Conservation (phyloP, 768 basidiomycete species). For the Suillus variegatus region DNA sequence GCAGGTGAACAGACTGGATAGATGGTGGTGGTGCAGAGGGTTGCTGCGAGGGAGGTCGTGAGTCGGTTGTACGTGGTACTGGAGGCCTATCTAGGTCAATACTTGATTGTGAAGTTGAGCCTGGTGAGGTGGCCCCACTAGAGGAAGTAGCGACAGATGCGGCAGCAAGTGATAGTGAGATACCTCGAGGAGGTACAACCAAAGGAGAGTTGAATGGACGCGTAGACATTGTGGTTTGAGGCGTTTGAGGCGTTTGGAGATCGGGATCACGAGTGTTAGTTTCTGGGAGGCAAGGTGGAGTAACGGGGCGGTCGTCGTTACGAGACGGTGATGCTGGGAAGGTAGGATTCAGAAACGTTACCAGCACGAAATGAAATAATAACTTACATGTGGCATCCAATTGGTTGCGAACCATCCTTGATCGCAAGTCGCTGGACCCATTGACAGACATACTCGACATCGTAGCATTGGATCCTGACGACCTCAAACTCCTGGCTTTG, state of each 20-base stretch:
- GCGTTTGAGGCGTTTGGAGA: slow-evolving; percentile 8
- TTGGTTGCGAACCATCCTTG: slow-evolving; percentile 21
- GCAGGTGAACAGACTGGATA: slow-evolving; percentile 2
- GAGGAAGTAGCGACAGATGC: slow-evolving; percentile 9
- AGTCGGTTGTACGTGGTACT: not conserved
- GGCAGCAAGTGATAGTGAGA: slow-evolving; percentile 19
- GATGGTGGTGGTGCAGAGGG: slow-evolving; percentile 10
- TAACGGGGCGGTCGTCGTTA: slow-evolving; percentile 23
- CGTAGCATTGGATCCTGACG: slow-evolving; percentile 26
- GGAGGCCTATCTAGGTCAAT: not conserved
- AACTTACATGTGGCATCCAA: slow-evolving; percentile 37
- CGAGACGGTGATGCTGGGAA: slow-evolving; percentile 12
- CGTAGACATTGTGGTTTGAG: slow-evolving; percentile 6
- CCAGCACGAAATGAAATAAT: not conserved
- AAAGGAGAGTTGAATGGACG: slow-evolving; percentile 12
- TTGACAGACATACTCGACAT: slow-evolving; percentile 21
- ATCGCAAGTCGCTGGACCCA: slow-evolving; percentile 27
- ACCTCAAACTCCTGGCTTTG: slow-evolving; percentile 14
- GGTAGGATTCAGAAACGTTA: not conserved
- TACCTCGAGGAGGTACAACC: slow-evolving; percentile 23
- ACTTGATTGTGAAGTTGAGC: slow-evolving; percentile 31
- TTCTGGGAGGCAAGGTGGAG: slow-evolving; percentile 21
- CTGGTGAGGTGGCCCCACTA: slow-evolving; percentile 4
- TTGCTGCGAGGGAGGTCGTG: slow-evolving; percentile 10
- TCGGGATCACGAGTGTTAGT: slow-evolving; percentile 10